Evolutionary conservation across 2,329 filamentous ascomycete species (phyloP), one percentile per base, ranked within the genome.

Genomic region (Parasarocladium wereldwijsianum): DNA sequence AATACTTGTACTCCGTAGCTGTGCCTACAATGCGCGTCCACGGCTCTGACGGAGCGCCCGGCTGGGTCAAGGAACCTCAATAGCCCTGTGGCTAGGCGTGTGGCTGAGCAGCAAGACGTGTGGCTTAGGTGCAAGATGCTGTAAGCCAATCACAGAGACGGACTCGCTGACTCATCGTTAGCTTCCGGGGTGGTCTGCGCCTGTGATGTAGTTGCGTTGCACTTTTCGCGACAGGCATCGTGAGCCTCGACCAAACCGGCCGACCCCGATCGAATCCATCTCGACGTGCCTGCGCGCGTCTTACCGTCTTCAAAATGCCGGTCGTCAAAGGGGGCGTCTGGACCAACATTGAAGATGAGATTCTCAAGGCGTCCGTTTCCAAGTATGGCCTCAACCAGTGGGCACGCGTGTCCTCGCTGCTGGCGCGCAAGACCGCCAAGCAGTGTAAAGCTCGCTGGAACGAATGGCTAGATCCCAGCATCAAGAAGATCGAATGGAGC

Each of bases 371-470:
- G 33, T 80, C 81, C 35, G 84, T 93, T 40, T 90, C 82, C 43
- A 93, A 93, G 55, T 93, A 93, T 65, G 85, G 85, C 29, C 68
- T 93, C 37, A 90, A 93, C 50, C 90, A 98, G 59, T 98, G 90
- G 90, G 87, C 90, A 50, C 87, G 90, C 55, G 90, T 96, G 39
- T 94, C 90, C 33, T 96, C 90, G 34, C 72, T 98, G 40, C 76
- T 98, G 41, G 87, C 87, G 51, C 83, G 92, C 48, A 98, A 98
- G 58, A 96, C 90, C 18, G 77, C 90, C 30, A 98, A 98, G 62
- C 90, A 98, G 62, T 98, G 90, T 73, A 98, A 98, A 62, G 87
- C 90, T 36, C 71, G 90, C 60, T 98, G 90, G 90, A 76, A 78
- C 51, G 87, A 98, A 68, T 98, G 90, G 87, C 71, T 98, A 41